phyloP scores from a whole-genome alignment of 2,329 filamentous ascomycete species.

The Periconia sp. region DNA sequence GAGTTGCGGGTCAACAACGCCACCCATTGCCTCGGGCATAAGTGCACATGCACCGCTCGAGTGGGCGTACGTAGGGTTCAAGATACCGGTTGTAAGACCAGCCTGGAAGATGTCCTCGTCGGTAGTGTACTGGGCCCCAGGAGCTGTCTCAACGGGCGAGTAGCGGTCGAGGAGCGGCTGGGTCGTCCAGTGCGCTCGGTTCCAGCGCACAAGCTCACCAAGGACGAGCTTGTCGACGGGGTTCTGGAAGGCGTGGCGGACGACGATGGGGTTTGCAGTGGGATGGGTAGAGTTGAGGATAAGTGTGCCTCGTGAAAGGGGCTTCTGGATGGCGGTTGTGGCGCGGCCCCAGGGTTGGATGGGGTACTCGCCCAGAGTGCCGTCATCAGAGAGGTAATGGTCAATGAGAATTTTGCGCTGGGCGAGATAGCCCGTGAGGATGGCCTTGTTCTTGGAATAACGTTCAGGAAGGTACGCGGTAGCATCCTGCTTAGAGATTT shows the following conservation, averaged over 20 bases:
- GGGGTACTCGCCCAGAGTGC: constrained; percentile 33
- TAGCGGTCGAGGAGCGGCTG: constrained; percentile 34
- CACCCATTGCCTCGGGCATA: constrained; percentile 35
- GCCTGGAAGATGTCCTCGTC: constrained; percentile 32
- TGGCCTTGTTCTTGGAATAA: constrained; percentile 9
- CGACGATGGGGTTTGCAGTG: constrained; percentile 34
- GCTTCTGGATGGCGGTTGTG: constrained; percentile 26
- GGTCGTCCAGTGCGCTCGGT: constrained; percentile 37
- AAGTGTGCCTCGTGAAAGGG: constrained; percentile 44
- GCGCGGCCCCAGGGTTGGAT: constrained; percentile 21
- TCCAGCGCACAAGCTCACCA: constrained; percentile 42
- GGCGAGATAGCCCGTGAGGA: neutral
- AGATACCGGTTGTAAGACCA: constrained; percentile 5
- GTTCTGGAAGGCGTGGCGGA: constrained; percentile 43
- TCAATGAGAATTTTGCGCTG: constrained; percentile 15
- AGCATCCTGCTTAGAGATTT: constrained; percentile 15
- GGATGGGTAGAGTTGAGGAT: constrained; percentile 44
- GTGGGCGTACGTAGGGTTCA: constrained; percentile 5
- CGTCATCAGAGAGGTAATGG: constrained; percentile 26
- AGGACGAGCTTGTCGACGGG: constrained; percentile 45
- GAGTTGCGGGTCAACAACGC: constrained; percentile 31
- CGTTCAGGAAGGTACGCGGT: constrained; percentile 13
- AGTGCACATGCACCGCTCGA: constrained; percentile 27
- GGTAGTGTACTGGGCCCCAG: constrained; percentile 20
- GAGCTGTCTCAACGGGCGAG: constrained; percentile 35